phyloP scores from a whole-genome alignment of 2,329 filamentous ascomycete genomes.

The Blumeria graminis region DNA sequence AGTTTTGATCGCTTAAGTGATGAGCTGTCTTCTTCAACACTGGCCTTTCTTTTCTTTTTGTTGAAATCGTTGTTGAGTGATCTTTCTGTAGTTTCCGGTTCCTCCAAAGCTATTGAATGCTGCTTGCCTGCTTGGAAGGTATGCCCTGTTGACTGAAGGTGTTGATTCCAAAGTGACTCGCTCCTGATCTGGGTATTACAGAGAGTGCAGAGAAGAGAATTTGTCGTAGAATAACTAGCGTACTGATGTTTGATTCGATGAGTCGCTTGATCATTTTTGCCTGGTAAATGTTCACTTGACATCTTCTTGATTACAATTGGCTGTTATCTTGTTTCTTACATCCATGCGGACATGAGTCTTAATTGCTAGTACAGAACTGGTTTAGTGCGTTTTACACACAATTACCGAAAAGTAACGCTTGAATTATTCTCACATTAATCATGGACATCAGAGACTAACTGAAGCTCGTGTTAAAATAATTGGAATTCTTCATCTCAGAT shows the following conservation, averaged over 20 bases:
- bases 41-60: constrained; percentile 28
- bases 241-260: constrained; percentile 48
- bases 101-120: constrained; percentile 3
- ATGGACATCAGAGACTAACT: no score
- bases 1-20: constrained; percentile 21
- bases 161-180: constrained; percentile 42
- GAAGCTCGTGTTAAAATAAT: no score
- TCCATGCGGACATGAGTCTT: no score
- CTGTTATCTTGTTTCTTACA: no score
- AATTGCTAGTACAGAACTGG: no score
- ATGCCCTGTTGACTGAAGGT: constrained; percentile 26
- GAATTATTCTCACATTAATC: no score
- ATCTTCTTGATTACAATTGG: constrained; percentile 24
- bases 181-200: constrained; percentile 41
- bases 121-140: constrained; percentile 17
- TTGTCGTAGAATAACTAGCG: constrained; percentile 41
- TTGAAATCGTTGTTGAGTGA: constrained; percentile 3
- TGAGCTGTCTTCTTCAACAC: constrained; percentile 17
- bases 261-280: constrained; percentile 53
- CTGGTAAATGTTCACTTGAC: constrained; percentile 57
- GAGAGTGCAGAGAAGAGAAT: constrained; percentile 41
- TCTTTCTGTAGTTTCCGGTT: constrained; percentile 1
- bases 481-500: no score
- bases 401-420: no score
- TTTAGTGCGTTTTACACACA: no score